A percentile compares a stretch with the other conserved stretches of the same genome.
phyloP scores from a whole-genome alignment of 164 flowering plant species.

The Vitis cinerea region DNA sequence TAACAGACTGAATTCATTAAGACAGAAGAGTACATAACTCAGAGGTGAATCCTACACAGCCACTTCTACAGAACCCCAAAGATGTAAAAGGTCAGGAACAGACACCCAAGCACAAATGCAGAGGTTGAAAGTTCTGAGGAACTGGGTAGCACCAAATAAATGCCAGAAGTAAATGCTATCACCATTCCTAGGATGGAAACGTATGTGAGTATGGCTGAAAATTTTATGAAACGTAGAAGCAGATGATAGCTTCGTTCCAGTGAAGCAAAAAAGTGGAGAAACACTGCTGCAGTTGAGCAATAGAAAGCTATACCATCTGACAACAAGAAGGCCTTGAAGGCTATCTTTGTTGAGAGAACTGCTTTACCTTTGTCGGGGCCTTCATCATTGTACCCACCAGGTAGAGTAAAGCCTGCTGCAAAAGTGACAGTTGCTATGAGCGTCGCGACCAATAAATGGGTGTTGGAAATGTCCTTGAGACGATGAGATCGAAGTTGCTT shows the following conservation, averaged over 20 bases:
- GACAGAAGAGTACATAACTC: no score
- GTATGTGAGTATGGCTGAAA: not conserved
- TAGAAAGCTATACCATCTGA: not conserved
- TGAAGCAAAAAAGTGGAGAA: conserved; percentile 1
- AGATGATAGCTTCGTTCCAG: not conserved
- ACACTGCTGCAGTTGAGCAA: not conserved
- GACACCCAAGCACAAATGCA: no score
- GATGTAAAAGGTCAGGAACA: no score
- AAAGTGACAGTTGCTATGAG: not conserved
- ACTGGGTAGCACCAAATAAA: no score
- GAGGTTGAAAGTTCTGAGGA: no score
- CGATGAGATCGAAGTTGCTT: not conserved
- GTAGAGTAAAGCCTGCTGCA: conserved; percentile 2
- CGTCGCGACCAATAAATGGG: not conserved
- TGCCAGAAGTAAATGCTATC: not conserved
- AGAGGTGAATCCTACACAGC: no score
- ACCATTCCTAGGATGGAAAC: not conserved
- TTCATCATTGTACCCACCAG: not conserved
- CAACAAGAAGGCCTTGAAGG: not conserved
- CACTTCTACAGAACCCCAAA: no score
- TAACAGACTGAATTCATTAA: no score
- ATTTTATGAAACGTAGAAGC: not conserved
- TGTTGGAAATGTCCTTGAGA: not conserved
- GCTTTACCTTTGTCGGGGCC: not conserved
- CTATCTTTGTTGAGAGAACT: not conserved